Percentiles rank a stretch among this genome's conserved stretches.
Conservation (phyloP, 177 flowering plant species). For the Vitis hybrid region DNA sequence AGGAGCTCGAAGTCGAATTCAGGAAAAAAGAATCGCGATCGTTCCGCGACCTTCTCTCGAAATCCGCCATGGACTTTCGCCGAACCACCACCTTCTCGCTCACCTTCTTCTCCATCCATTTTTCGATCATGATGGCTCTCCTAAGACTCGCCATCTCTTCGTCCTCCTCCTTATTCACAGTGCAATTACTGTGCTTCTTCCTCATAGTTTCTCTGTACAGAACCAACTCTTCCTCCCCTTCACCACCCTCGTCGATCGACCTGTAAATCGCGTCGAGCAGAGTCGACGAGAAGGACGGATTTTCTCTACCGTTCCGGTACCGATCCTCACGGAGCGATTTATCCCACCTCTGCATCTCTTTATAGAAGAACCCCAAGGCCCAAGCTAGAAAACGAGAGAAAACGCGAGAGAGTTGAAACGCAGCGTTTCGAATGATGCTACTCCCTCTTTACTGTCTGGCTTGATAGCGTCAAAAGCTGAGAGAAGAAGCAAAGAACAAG, state of each 20-base stretch:
- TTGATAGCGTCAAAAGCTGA: slow-evolving; percentile 33
- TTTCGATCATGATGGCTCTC: slow-evolving; percentile 46
- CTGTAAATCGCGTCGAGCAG: slow-evolving; percentile 85
- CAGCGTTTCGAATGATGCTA: slow-evolving; percentile 8
- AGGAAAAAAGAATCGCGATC: slow-evolving; percentile 1
- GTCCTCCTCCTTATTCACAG: slow-evolving; percentile 4
- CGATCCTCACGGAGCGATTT: slow-evolving; percentile 11
- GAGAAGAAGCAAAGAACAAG: slow-evolving; percentile 13
- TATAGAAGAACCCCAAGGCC: slow-evolving; percentile 1
- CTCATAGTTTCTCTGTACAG: slow-evolving; percentile 40
- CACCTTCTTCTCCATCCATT: slow-evolving; percentile 57
- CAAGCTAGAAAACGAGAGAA: not conserved
- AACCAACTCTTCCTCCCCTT: slow-evolving; percentile 27
- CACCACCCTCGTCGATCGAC: slow-evolving; percentile 57
- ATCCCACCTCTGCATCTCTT: slow-evolving; percentile 30
- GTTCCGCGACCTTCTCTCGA: slow-evolving; percentile 1
- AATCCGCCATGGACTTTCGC: slow-evolving; percentile 36
- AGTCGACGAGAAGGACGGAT: slow-evolving; percentile 81
- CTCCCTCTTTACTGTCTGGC: slow-evolving; percentile 27
- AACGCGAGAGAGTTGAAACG: not conserved
- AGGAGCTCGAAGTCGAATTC: slow-evolving; percentile 61
- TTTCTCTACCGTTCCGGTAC: slow-evolving; percentile 15
- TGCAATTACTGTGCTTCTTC: slow-evolving; percentile 36
- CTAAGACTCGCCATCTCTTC: slow-evolving; percentile 31
- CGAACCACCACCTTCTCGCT: slow-evolving; percentile 30